Percentiles rank a stretch among this genome's conserved stretches.
Conservation (phyloP, 495 filamentous ascomycete species). For the Hypoxylon intermedium region DNA sequence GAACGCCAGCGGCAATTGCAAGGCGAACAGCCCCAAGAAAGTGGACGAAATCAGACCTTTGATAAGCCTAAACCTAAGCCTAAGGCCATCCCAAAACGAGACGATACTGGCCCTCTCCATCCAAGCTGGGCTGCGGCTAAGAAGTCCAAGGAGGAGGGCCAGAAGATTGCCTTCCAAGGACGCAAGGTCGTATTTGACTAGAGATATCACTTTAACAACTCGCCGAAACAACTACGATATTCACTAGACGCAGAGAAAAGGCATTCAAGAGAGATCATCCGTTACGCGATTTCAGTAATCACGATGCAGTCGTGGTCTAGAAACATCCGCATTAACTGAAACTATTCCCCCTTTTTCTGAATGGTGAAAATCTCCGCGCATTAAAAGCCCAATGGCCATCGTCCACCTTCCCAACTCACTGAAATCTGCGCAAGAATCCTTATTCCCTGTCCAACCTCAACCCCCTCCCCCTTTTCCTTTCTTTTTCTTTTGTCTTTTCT, state of each 20-base stretch:
- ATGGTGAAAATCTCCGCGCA: neutral
- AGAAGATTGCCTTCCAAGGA: constrained; percentile 73
- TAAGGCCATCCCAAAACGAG: constrained; percentile 52
- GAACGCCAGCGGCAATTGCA: constrained; percentile 36
- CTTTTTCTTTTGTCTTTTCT: neutral
- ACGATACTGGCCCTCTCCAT: constrained; percentile 75
- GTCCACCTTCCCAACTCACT: no score
- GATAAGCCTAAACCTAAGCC: constrained; percentile 45
- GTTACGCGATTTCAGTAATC: neutral
- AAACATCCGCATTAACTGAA: neutral
- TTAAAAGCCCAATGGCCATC: neutral
- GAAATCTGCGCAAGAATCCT: neutral
- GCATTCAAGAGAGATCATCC: neutral
- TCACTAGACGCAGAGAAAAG: neutral
- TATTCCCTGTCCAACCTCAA: no score
- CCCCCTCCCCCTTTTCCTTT: no score
- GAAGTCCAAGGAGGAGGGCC: constrained; percentile 77
- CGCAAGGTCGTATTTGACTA: constrained; percentile 93
- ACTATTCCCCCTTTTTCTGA: neutral
- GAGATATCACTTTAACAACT: constrained; percentile 34
- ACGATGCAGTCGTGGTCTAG: neutral
- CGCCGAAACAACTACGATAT: neutral
- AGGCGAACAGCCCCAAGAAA: neutral
- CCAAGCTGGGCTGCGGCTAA: constrained; percentile 92
- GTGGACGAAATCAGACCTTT: constrained; percentile 14